Evolutionary conservation across 2,329 filamentous ascomycete species (phyloP), one percentile per base, ranked within the genome.

Genomic region (Stemphylium beticola): DNA sequence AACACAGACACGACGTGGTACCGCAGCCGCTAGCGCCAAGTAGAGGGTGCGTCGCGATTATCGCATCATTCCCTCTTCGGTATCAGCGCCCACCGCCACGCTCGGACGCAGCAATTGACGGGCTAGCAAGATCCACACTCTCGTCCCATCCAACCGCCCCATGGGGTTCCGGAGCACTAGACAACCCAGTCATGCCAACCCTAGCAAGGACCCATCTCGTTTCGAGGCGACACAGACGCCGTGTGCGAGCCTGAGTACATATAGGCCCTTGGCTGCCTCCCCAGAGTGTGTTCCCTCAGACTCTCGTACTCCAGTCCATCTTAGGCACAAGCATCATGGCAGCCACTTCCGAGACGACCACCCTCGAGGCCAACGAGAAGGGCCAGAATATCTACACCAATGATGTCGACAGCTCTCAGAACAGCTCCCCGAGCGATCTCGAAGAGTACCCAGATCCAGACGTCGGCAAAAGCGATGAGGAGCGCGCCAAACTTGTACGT

Each of bases 371-470:
- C 39, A 56, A 50, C 46, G 68, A 74, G 59, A 73, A 74, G 55
- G 51, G 55, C 29, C 47, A 60, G 12, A 51, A 58, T 22, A 18
- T 61, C 34, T 58, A 60, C 51, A 68, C 62, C 48, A 71, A 65
- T 40, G 70, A 72, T 49, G 53, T 71, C 26, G 62, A 66, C 58
- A 64, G 60, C 49, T 67, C 66, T 41, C 67, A 66, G 39, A 51
- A 58, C 47, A 66, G 61, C 53, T 55, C 61, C 15, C 64, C 64
- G 1, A 32, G 32, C 15, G 71, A 73, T 7, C 62, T 68, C 44
- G 72, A 74, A 45, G 71, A 73, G 8, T 66, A 73, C 20, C 69
- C 70, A 33, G 72, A 74, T 48, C 70, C 71, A 46, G 72, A 74
- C 49, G 61, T 47, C 34, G 72, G 72, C 54, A 74, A 73, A 57